Conservation (phyloP, 2,329 filamentous ascomycete species). For the Trichoderma sp. region DNA sequence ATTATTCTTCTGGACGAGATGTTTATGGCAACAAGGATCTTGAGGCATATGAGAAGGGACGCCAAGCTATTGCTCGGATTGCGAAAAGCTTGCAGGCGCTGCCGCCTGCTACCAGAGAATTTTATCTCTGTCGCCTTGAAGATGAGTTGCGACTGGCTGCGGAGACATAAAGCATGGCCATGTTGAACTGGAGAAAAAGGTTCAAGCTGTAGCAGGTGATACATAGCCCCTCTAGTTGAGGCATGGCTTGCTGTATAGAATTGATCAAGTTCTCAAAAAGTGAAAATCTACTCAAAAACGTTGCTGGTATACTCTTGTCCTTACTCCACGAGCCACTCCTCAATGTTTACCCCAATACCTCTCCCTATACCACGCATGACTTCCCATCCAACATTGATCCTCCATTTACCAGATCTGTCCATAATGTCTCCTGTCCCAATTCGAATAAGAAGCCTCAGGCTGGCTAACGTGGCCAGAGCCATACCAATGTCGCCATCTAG, state of each 20-base stretch:
- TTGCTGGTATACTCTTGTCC: not conserved
- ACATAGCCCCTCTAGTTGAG: not conserved
- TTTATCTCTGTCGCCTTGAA: slow-evolving; percentile 71
- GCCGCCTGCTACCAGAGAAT: slow-evolving; percentile 63
- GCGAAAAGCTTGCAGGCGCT: slow-evolving; percentile 60
- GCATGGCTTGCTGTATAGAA: not conserved
- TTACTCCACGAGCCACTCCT: slow-evolving; percentile 71
- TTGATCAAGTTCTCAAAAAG: not conserved
- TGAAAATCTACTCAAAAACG: not conserved
- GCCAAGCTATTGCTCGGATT: slow-evolving; percentile 68
- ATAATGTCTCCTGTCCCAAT: slow-evolving; percentile 62
- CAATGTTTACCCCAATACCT: slow-evolving; percentile 72
- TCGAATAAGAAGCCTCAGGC: slow-evolving; percentile 64
- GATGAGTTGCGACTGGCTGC: slow-evolving; percentile 54
- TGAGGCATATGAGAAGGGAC: slow-evolving; percentile 77
- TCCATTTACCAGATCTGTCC: slow-evolving; percentile 70
- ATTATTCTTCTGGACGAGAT: slow-evolving; percentile 71
- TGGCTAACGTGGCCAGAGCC: slow-evolving; percentile 69
- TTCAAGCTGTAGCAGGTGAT: not conserved
- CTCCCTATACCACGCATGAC: slow-evolving; percentile 66
- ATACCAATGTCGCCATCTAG: slow-evolving; percentile 57
- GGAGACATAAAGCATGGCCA: slow-evolving; percentile 12
- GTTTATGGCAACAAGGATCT: slow-evolving; percentile 87
- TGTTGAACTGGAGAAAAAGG: not conserved
- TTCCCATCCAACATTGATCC: slow-evolving; percentile 77